These are phyloP conservation scores for Pythium diclinum DNA, from an alignment of 352 stramenopile genomes.

Conservation along the genomic window DNA sequence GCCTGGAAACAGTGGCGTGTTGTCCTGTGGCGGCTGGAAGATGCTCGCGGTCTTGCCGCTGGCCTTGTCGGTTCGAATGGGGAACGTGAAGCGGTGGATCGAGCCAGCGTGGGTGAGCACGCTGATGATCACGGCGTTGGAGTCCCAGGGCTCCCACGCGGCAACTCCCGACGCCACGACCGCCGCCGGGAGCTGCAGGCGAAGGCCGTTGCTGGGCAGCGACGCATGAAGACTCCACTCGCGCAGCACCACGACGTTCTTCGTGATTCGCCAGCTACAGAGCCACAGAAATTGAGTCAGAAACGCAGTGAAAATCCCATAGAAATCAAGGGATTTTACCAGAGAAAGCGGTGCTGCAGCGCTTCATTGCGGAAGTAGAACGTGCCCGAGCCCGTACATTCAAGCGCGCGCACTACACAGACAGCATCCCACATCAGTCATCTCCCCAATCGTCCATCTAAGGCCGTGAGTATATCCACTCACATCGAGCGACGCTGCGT, in stretches of 20 bases:
- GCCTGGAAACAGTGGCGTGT: conserved; percentile 31
- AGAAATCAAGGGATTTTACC: conserved; percentile 15
- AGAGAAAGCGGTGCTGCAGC: conserved; percentile 67
- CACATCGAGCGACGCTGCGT: conserved; percentile 59
- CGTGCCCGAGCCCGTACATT: conserved; percentile 60
- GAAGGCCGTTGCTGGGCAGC: conserved; percentile 51
- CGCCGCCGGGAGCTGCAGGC: conserved; percentile 53
- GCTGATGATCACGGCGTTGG: conserved; percentile 49
- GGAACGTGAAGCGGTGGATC: conserved; percentile 67
- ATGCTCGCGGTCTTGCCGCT: conserved; percentile 36
- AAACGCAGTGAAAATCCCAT: background rate
- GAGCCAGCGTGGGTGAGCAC: conserved; percentile 65
- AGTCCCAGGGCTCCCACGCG: conserved; percentile 63
- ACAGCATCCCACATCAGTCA: conserved; percentile 4
- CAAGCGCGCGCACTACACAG: conserved; percentile 49
- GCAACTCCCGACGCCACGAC: conserved; percentile 57
- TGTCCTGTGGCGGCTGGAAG: conserved; percentile 42
- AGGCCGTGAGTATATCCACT: no score
- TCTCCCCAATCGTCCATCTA: no score
- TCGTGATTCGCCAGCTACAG: conserved; percentile 59
- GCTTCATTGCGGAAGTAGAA: conserved; percentile 75
- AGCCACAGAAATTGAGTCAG: background rate
- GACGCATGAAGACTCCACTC: conserved; percentile 71
- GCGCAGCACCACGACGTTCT: conserved; percentile 69
- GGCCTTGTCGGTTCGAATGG: conserved; percentile 25